A percentile compares a stretch with the other conserved stretches of the same genome.
phyloP scores from a whole-genome alignment of 192 early-diverging fungal genomes.

The Mortierella alpina region DNA sequence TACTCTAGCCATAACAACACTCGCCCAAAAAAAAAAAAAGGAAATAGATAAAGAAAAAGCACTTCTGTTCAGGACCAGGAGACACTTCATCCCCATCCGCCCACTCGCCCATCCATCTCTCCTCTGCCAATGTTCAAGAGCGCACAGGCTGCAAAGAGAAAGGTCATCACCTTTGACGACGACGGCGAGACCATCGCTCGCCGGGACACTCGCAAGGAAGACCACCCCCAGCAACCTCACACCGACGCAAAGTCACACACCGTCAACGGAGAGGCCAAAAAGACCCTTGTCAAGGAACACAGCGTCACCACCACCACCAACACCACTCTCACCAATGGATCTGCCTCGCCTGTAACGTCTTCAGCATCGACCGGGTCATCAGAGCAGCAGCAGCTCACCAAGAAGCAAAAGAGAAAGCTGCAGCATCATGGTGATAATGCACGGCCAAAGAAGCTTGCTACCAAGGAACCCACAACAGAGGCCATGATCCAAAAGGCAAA shows the following conservation, averaged over 20 bases:
- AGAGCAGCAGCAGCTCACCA: conserved; percentile 6
- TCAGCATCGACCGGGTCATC: background rate
- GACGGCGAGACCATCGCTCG: conserved; percentile 26
- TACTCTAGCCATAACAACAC: background rate
- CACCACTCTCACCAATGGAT: background rate
- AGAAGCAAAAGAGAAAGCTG: conserved; percentile 36
- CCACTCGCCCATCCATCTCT: background rate
- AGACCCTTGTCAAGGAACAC: background rate
- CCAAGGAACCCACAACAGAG: conserved; percentile 34
- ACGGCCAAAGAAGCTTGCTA: conserved; percentile 23
- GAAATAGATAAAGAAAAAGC: conserved; percentile 4
- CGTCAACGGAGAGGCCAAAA: background rate
- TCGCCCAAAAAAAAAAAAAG: conserved; percentile 13
- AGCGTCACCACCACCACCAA: background rate
- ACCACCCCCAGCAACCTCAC: background rate
- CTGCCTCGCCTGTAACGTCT: background rate
- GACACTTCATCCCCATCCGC: background rate
- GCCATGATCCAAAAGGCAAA: conserved; percentile 38
- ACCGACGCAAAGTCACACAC: background rate
- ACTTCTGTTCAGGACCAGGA: conserved; percentile 9
- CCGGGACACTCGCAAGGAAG: background rate
- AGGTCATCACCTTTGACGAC: conserved; percentile 49
- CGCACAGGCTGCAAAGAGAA: conserved; percentile 32
- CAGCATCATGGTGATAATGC: conserved; percentile 15
- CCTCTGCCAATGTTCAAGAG: conserved; percentile 33